Evolutionary conservation across 148 eudicot genomes (phyloP).

Genomic region (Cornus suecica): DNA sequence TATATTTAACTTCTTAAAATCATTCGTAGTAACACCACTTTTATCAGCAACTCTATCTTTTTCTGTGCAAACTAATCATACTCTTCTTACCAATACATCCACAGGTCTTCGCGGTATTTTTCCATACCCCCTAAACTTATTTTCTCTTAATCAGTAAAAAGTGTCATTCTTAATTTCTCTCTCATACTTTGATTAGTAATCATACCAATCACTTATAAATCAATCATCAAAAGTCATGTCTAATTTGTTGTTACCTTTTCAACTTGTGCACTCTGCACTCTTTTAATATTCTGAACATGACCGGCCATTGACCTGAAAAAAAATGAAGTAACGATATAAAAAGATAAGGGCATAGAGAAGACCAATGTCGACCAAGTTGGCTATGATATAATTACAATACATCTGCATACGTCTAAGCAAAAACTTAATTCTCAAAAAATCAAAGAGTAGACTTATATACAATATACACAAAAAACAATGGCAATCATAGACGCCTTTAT

Average conservation of each 20-base stretch:
- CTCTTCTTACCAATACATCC: too few relatives aligned
- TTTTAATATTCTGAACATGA: constrained; percentile 48
- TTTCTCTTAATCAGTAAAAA: too few relatives aligned
- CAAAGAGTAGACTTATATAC: neutral
- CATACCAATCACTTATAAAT: neutral
- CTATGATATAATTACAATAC: neutral
- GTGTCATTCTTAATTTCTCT: too few relatives aligned
- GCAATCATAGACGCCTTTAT: neutral
- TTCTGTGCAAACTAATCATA: too few relatives aligned
- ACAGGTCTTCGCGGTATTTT: too few relatives aligned
- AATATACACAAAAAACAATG: neutral
- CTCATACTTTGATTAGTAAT: too few relatives aligned
- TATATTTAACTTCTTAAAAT: too few relatives aligned
- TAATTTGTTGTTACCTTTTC: constrained; percentile 65
- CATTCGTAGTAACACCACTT: too few relatives aligned
- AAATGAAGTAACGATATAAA: constrained; percentile 9
- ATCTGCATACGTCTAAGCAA: neutral
- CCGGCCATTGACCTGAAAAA: constrained; percentile 47
- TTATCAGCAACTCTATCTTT: too few relatives aligned
- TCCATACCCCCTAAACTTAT: too few relatives aligned
- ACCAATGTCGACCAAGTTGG: neutral
- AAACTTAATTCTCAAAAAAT: neutral
- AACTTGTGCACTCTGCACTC: constrained; percentile 37
- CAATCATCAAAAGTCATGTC: neutral
- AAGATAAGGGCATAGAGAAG: neutral